phyloP scores from a whole-genome alignment of 148 eudicot genomes.

The Amaranthus cruentus region DNA sequence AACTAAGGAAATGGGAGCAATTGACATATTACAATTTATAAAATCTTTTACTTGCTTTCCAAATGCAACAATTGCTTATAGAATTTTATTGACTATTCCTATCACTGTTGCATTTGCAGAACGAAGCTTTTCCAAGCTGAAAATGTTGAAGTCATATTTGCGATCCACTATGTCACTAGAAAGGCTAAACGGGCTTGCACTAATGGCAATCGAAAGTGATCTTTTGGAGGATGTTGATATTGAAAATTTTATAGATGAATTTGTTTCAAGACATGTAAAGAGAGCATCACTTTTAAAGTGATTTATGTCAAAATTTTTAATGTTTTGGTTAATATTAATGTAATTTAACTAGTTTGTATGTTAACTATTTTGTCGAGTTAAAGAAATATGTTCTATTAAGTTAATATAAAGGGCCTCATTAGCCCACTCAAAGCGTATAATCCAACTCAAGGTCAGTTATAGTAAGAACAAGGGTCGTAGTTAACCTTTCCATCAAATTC shows the following conservation, averaged over 20 bases:
- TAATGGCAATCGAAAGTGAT: conserved; percentile 26
- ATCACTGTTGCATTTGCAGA: conserved; percentile 27
- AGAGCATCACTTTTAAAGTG: background rate
- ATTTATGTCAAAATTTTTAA: too few species aligned
- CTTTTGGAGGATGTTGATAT: conserved; percentile 15
- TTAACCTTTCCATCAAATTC: too few species aligned
- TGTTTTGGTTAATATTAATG: too few species aligned
- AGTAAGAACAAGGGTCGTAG: too few species aligned
- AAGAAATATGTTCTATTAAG: too few species aligned
- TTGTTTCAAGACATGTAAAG: conserved; percentile 10
- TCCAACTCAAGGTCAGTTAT: too few species aligned
- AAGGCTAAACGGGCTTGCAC: conserved; percentile 22
- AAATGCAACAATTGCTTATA: conserved; percentile 29
- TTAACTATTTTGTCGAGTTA: too few species aligned
- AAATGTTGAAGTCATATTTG: conserved; percentile 23
- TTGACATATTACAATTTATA: conserved; percentile 18
- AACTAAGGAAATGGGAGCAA: conserved; percentile 15
- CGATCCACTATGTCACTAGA: conserved; percentile 23
- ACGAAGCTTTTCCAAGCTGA: conserved; percentile 22
- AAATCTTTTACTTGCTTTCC: conserved; percentile 22
- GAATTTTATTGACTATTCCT: conserved; percentile 23
- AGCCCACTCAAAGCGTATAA: too few species aligned
- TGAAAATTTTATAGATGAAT: conserved; percentile 18
- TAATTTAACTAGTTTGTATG: too few species aligned
- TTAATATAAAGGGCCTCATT: too few species aligned